Percentiles rank a stretch among this genome's conserved stretches.
Evolutionary conservation across 1,139 yeast species (phyloP).

Genomic region (Geotrichum cucujoidarum): DNA sequence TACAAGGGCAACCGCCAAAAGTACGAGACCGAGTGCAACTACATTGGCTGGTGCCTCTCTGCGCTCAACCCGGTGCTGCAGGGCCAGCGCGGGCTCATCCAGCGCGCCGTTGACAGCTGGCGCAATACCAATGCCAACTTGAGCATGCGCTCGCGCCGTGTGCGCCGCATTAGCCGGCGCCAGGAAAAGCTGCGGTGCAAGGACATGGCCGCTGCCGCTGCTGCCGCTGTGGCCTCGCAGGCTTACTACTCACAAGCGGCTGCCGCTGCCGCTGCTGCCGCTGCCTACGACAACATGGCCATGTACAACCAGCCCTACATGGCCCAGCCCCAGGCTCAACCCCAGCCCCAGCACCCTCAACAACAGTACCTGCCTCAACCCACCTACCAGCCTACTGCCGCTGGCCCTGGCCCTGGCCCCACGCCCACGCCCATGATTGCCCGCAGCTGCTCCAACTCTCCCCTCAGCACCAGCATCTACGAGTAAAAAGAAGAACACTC

Average conservation of each 20-base stretch:
- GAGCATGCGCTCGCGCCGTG: constrained; percentile 40
- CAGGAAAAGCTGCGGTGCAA: constrained; percentile 8
- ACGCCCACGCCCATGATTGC: no score
- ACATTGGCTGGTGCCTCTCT: constrained; percentile 45
- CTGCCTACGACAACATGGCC: background rate
- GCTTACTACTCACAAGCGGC: background rate
- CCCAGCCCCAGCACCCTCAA: no score
- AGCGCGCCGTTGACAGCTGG: constrained; percentile 49
- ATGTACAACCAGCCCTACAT: background rate
- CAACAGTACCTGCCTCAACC: background rate
- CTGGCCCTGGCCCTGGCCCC: no score
- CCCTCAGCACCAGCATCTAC: no score
- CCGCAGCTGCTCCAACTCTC: no score
- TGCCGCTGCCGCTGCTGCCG: background rate
- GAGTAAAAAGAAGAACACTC: no score
- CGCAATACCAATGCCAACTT: constrained; percentile 44
- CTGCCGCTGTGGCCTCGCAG: background rate
- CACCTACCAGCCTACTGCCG: no score
- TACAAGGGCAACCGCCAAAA: constrained; percentile 44
- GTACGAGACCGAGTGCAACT: constrained; percentile 46
- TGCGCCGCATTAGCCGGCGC: constrained; percentile 29
- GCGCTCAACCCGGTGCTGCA: constrained; percentile 42
- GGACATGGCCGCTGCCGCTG: background rate
- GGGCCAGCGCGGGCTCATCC: constrained; percentile 43
- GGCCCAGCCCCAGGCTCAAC: no score